Evolutionary conservation across 2,329 filamentous ascomycete genomes (phyloP), one percentile per base, ranked within the genome.

Genomic region (Aspergillus pseudoglaucus): DNA sequence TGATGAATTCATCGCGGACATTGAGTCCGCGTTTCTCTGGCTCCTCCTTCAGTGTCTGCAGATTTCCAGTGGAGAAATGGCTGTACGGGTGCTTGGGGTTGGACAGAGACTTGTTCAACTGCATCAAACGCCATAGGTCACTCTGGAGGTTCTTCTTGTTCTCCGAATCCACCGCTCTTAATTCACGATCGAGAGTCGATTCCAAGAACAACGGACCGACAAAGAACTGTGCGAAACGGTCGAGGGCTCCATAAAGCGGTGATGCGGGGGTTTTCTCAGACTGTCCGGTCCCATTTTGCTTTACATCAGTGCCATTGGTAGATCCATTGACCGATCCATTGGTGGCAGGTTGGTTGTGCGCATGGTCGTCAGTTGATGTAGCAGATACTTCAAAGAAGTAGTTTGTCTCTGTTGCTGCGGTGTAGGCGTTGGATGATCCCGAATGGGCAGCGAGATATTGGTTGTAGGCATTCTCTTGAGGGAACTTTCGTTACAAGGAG

Each of bases 131-230:
- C 89, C 90, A 95, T 47, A 81, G 80, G 62, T 96, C 90, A 64
- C 82, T 91, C 70, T 96, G 90, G 43, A 96, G 74, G 59, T 96
- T 96, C 79, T 96, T 96, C 78, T 95, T 95, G 73, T 96, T 95
- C 68, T 96, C 90, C 4, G 90, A 95, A 63, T 96, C 90, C 17
- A 96, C 90, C 1, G 90, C 90, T 55, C 80, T 83, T 53, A 96
- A 75, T 70, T 96, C 90, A 44, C 90, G 81, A 59, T 96, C 90
- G 43, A 96, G 69, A 0, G 90, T 93, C 55, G 83, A 88, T 46
- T 85, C 83, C 8, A 94, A 77, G 66, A 96, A 96, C 30, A 96
- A 77, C 0, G 90, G 90, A 52, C 86, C 80, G 55, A 95, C 84
- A 67, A 96, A 96, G 71, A 96, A 96, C 65, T 95, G 90, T 10